Base-by-base conservation (phyloP, 78 protist genomes). In the Monocercomonoides exilis region DNA sequence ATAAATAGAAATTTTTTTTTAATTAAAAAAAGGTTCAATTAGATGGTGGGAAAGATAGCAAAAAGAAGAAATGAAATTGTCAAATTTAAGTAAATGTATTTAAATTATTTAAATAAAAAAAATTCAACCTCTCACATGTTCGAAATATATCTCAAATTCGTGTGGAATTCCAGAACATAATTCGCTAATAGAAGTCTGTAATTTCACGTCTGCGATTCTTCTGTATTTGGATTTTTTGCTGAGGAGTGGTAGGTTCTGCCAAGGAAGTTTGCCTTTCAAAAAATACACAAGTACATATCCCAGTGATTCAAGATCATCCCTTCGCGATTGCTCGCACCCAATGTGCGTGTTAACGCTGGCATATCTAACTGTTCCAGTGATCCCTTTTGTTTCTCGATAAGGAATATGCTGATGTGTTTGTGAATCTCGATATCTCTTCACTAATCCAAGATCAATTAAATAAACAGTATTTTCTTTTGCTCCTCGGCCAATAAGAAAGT, bases 221-320 rank as follows among this genome's bases (percentile, higher is more conserved):
- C 21, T 21, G 21, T 54, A 54, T 54, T 54, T 54, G 38, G 11
- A 11, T 21, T 80, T 11, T 43, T 21, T 80, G 45, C 29, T 80
- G 21, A 29, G 84, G 81, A 94, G 93, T 63, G 89, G 91, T 54
- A 94, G 91, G 29, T 94, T 94, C 85, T 94, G 95, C 95, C 95
- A 94, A 43, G 95, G 95, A 44, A 94, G 87, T 21, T 35, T 5
- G 1, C 96, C 96, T 0, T 91, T 81, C 38, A 81, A 41, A 41
- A 94, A 84, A 87, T 91, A 94, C 54, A 94, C 3, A 32, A 93
- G 29, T 36, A 94, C 81, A 79, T 94, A 94, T 32, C 94, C 96
- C 36, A 94, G 70, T 1, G 93, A 63, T 88, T 96, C 98, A 80
- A 96, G 91, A 82, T 97, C 99, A 80, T 97, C 99, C 1, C 99